Evolutionary conservation across 208 protist species (phyloP), one percentile per base, ranked within the genome.

Genomic region (Crithidia mellificae): DNA sequence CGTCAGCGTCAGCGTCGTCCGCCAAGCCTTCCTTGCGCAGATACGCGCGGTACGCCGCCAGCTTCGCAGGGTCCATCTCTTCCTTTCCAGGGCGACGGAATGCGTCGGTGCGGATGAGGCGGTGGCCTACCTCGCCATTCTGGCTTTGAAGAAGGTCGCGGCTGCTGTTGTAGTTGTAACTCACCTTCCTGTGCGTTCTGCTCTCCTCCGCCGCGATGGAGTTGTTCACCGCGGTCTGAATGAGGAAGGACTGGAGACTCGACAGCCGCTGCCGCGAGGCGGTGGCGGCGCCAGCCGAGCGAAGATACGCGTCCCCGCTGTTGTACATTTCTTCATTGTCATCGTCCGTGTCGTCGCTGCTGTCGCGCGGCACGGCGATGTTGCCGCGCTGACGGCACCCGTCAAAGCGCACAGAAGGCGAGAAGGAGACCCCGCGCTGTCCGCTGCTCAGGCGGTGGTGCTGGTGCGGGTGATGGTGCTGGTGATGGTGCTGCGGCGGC

Each of bases 381-480:
- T 74, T 74, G 2, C 29, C 38, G 30, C 68, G 58, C 50, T 74
- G 68, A 30, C 54, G 41, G 34, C 63, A 68, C 25, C n/a, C 0
- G 24, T 59, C 54, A 39, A 74, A 74, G 8, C 36, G 53, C 25
- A 64, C 58, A 11, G 74, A 63, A 0, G 62, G 54, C 6, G 58
- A 41, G 39, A 74, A 74, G 38, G 68, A 62, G 2, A 74, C 68
- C 20, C 46, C 34, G 12, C n/a, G n/a, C n/a, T 24, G 15, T 9
- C 24, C 34, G 15, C 32, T 32, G 27, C 41, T 15, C 4, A 14
- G 22, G 27, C 24, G 20, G 24, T 15, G 19, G 17, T 6, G 36
- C 15, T 46, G 8, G 41, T n/a, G 17, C 15, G 17, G 24, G 54
- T 25, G 55, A 8, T 30, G 49, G 24, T 30, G 25, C 7, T 53